These are phyloP conservation scores for Fusarium sp. DNA, from an alignment of 2,329 filamentous ascomycete genomes.

Conservation along the genomic window DNA sequence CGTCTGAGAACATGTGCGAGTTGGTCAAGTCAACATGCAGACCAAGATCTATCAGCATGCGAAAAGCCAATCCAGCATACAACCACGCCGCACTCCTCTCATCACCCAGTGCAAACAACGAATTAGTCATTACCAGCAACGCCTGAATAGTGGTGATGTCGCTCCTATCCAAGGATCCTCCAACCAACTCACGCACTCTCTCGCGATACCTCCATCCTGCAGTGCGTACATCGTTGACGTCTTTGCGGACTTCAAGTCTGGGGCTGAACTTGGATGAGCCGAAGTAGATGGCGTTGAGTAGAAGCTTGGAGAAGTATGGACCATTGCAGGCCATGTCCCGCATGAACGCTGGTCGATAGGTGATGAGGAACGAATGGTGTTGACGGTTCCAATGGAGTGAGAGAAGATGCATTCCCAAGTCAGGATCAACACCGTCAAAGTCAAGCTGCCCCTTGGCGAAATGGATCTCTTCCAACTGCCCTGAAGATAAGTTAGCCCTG, in stretches of 20 bases:
- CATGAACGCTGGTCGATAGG: conserved; percentile 66
- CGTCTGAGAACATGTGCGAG: conserved; percentile 1
- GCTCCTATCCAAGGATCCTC: conserved; percentile 58
- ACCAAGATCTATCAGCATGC: conserved; percentile 58
- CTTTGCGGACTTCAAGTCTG: conserved; percentile 56
- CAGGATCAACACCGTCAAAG: conserved; percentile 65
- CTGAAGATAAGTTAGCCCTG: conserved; percentile 36
- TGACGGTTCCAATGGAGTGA: conserved; percentile 65
- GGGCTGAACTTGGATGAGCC: conserved; percentile 56
- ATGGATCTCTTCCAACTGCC: conserved; percentile 62
- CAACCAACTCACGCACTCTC: conserved; percentile 59
- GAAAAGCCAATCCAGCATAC: conserved; percentile 59
- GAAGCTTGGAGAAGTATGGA: conserved; percentile 66
- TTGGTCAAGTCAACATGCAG: conserved; percentile 49
- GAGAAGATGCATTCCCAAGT: conserved; percentile 62
- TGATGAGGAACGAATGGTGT: conserved; percentile 57
- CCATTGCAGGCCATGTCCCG: conserved; percentile 63
- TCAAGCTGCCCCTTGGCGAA: conserved; percentile 59
- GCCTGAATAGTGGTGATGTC: conserved; percentile 66
- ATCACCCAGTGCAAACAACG: conserved; percentile 61
- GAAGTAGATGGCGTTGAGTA: conserved; percentile 66
- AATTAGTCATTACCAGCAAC: conserved; percentile 62
- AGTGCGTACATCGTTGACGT: conserved; percentile 58
- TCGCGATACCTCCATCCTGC: conserved; percentile 61
- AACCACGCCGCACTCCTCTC: conserved; percentile 66